These are phyloP conservation scores for Hysterangium stoloniferum DNA, from an alignment of 768 basidiomycete species.

Conservation along the genomic window DNA sequence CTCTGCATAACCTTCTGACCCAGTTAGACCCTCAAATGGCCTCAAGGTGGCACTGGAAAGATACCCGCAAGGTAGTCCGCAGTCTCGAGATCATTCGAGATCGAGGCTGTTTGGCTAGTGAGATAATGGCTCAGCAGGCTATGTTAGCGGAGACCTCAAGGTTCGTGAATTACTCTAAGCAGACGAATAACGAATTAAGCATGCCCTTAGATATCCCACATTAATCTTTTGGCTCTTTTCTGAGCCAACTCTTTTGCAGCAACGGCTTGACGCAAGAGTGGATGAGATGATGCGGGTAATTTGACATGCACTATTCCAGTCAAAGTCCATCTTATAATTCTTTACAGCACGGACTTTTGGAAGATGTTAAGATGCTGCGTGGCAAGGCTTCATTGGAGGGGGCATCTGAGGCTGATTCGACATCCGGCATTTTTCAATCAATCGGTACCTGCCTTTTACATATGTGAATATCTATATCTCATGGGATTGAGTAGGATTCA, in stretches of 20 bases:
- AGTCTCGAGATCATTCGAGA: constrained; percentile 74
- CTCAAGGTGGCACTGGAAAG: constrained; percentile 91
- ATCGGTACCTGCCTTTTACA: constrained; percentile 52
- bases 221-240: constrained; percentile 91
- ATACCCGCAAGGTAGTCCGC: constrained; percentile 83
- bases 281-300: constrained; percentile 84
- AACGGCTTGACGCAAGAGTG: constrained; percentile 70
- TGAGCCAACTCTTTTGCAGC: constrained; percentile 49
- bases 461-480: constrained; percentile 9
- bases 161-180: constrained; percentile 9
- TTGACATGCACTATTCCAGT: constrained; percentile 8
- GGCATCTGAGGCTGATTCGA: constrained; percentile 42
- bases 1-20: constrained; percentile 58
- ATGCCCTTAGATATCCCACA: constrained; percentile 58
- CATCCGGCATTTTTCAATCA: constrained; percentile 85
- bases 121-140: constrained; percentile 60
- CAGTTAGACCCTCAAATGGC: constrained; percentile 68
- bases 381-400: constrained; percentile 8
- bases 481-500: constrained; percentile 57
- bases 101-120: constrained; percentile 54
- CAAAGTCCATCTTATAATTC: neutral
- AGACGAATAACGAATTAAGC: neutral
- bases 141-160: constrained; percentile 20
- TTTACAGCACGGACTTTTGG: constrained; percentile 63
- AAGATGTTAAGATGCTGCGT: constrained; percentile 62